Evolutionary conservation across 1,139 yeast species (phyloP), one percentile per base, ranked within the genome.

Genomic region (Meyerozyma carpophila): DNA sequence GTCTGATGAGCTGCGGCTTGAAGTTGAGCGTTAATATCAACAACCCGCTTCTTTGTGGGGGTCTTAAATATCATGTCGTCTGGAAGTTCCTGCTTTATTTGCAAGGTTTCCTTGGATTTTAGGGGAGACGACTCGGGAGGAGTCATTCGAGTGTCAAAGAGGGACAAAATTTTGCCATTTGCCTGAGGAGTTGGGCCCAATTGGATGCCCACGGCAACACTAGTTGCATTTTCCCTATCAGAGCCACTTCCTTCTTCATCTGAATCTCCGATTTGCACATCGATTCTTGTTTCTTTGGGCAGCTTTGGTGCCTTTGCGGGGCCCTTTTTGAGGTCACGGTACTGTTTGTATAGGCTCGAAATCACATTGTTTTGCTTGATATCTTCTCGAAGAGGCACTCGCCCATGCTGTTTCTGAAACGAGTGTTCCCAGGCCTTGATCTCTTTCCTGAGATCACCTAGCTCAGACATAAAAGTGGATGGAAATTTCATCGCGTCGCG

Each of bases 181-280:
- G 84, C 72, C 50, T 84, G 91, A 0, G 93, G 93, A 0, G 93
- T 84, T 0, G 93, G 93, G 0, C 91, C 91, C 14, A 84, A 57
- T 48, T 79, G 83, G 1, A 59, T 58, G 13, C 52, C 45, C 2
- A 52, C 37, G 8, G 41, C 37, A 11, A 31, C 36, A 18, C 32
- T 25, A 11, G 10, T 8, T 11, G 38, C 11, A n/a, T 25, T 20
- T 10, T 39, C 29, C 16, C 31, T 44, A 25, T 39, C 38, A 10
- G 34, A 21, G 13, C 39, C 46, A 36, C 25, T 29, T 29, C 41
- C 47, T 11, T 37, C 43, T 13, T 34, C 36, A 18, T 44, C 37
- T 2, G 47, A 32, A n/a, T 42, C 39, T 13, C 32, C 14, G 24
- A 45, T 39, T 26, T 20, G 32, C 6, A 45, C 27, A 16, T 47